These are phyloP conservation scores for Lobosporangium transversale DNA, from an alignment of 192 early-diverging fungal genomes.

Conservation along the genomic window DNA sequence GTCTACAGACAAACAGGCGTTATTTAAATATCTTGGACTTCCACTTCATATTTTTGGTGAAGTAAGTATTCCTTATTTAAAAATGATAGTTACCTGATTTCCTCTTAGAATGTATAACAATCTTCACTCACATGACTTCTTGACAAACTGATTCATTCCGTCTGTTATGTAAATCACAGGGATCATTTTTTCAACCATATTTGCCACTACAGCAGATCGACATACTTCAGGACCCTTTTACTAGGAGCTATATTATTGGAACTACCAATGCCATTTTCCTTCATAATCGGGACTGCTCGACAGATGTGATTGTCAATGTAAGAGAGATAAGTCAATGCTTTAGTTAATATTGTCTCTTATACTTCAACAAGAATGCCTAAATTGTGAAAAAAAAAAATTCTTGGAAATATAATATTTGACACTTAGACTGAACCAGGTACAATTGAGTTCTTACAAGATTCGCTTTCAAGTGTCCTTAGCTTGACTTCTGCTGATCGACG, in stretches of 20 bases:
- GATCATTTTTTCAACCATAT: slow-evolving; percentile 84
- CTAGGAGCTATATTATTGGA: slow-evolving; percentile 77
- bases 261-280: slow-evolving; percentile 84
- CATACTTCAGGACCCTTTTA: slow-evolving; percentile 70
- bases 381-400: too few species aligned
- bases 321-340: too few species aligned
- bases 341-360: too few species aligned
- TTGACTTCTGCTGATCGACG: slow-evolving; percentile 76
- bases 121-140: too few species aligned
- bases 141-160: too few species aligned
- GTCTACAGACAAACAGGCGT: slow-evolving; percentile 54
- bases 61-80: slow-evolving; percentile 37
- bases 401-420: too few species aligned
- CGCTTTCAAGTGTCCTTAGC: slow-evolving; percentile 59
- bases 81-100: too few species aligned
- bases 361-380: too few species aligned
- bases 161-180: slow-evolving; percentile 54
- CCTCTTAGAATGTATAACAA: too few species aligned
- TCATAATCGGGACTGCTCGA: slow-evolving; percentile 73
- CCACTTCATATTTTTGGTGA: slow-evolving; percentile 69
- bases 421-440: slow-evolving; percentile 76
- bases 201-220: slow-evolving; percentile 87
- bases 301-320: slow-evolving; percentile 84
- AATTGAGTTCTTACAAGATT: slow-evolving; percentile 73
- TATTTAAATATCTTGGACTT: slow-evolving; percentile 65